Evolutionary conservation across 257 asterid genomes (phyloP).

Genomic region (Galeopsis tetrahit): DNA sequence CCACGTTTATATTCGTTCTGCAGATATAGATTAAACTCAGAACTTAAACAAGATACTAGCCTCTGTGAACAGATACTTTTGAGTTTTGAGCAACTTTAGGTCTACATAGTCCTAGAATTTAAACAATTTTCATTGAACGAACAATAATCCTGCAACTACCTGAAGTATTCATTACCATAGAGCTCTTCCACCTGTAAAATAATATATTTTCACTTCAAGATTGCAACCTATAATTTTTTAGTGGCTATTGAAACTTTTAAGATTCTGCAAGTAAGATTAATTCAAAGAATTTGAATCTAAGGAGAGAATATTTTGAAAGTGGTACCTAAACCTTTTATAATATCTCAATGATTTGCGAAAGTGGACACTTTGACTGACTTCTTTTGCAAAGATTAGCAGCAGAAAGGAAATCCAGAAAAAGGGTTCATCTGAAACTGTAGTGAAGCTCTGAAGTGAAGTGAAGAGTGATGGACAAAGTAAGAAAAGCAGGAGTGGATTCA

Average conservation of each 20-base stretch:
- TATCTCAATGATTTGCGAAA: slow-evolving; percentile 9
- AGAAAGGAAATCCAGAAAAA: background rate
- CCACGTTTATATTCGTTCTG: slow-evolving; percentile 89
- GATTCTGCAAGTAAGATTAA: slow-evolving; percentile 15
- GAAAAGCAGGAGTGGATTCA: background rate
- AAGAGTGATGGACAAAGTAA: background rate
- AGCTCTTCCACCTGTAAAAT: slow-evolving; percentile 1
- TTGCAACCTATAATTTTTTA: background rate
- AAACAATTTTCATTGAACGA: slow-evolving; percentile 1
- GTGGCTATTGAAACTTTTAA: slow-evolving; percentile 18
- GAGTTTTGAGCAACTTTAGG: slow-evolving; percentile 11
- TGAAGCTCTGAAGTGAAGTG: slow-evolving; percentile 11
- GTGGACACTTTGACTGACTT: background rate
- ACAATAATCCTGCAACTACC: slow-evolving; percentile 17
- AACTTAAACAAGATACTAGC: slow-evolving; percentile 22
- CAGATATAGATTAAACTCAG: slow-evolving; percentile 29
- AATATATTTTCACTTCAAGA: slow-evolving; percentile 9
- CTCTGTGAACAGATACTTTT: background rate
- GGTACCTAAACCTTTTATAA: background rate
- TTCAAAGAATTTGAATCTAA: background rate
- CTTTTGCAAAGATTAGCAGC: slow-evolving; percentile 4
- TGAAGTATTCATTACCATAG: slow-evolving; percentile 10
- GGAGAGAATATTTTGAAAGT: background rate
- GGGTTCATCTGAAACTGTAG: background rate
- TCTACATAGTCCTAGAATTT: slow-evolving; percentile 5